Evolutionary conservation across 148 eudicot species (phyloP), one percentile per base, ranked within the genome.

Genomic region (Vaccinium macrocarpon): DNA sequence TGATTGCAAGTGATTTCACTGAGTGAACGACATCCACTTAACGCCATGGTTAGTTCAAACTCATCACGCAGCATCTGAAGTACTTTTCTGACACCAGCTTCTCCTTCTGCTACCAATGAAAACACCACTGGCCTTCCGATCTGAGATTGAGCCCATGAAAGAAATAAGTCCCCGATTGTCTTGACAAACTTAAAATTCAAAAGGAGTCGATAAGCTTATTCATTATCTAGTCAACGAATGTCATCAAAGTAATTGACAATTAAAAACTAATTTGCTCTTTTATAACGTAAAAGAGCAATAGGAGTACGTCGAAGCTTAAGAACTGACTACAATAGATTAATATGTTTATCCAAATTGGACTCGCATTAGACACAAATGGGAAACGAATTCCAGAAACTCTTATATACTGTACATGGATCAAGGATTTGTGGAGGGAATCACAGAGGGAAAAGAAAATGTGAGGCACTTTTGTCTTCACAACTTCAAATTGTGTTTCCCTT

Each of bases 61-160:
- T 96, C 99, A 12, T 96, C 97, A 2, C 95, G 90, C 84, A 96
- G 23, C 98, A 96, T 94, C 78, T 94, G 94, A 15, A 96, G 99
- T 42, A 92, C 98, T 85, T 96, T 96, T 71, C 87, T 86, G 4
- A 96, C 91, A 5, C n/a, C n/a, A 14, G 95, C 95, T 90, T 96
- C 97, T 85, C 97, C 99, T 64, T 95, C 99, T 82, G 97, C 99
- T 68, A 97, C 99, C 90, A 96, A 86, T 15, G 97, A 89, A 87
- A 89, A 96, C 74, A 96, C 88, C 82, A 95, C 96, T 5, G 98
- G 99, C 88, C 99, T 90, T 71, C 99, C 98, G 84, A 96, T 91
- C 99, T 96, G 87, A 62, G 64, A 79, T 55, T 75, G 57, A 64
- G 46, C 55, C 50, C 72, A 79, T 23, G 12, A 62, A 68, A 14